Base-by-base conservation (phyloP, 345 rosid genomes). In the Capsella bursapastoris region DNA sequence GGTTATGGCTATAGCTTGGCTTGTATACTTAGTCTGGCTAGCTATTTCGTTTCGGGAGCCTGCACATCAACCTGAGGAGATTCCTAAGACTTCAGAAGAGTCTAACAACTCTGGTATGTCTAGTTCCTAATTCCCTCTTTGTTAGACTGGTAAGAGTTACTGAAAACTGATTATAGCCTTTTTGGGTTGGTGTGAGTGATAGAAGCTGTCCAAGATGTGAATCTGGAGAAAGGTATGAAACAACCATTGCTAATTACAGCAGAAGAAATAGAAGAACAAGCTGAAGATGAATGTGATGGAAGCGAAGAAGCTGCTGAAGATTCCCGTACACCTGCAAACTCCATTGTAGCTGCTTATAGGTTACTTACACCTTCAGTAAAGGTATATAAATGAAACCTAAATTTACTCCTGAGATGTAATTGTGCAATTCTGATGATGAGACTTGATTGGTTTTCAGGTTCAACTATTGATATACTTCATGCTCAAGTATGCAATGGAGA, bases 1-100 rank as follows among this genome's bases (percentile, higher is more conserved):
- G 97, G 93, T 92, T 65, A 95, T 95, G 99, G 82, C 97, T 55
- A 48, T 86, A 35, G 97, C 91, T 68, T 95, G 98, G 98, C 87
- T 95, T 72, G 1, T 92, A 7, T 92, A 89, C 86, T 85, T 95
- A 63, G 57, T 88, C 44, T 86, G 97, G 92, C 59, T 90, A 79
- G 90, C 87, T 78, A 72, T 95, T 68, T 87, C 89, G 40, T 95
- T 95, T 69, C 87, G 77, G 52, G 99, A 95, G 76, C 99, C 97
- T 8, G 59, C 73, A 11, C 87, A 0, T 66, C 82, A 75, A 15
- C 57, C 55, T 61, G 88, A 80, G 63, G 89, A 80, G 78, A 74
- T 59, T 60, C 80, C 64, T 44, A 68, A 11, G 55, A 27, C 57
- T 47, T 73, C 81, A 44, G 65, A 62, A 38, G 83, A 79, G 57